phyloP scores from a whole-genome alignment of 495 filamentous ascomycete species.

The Penicillium antarcticum region DNA sequence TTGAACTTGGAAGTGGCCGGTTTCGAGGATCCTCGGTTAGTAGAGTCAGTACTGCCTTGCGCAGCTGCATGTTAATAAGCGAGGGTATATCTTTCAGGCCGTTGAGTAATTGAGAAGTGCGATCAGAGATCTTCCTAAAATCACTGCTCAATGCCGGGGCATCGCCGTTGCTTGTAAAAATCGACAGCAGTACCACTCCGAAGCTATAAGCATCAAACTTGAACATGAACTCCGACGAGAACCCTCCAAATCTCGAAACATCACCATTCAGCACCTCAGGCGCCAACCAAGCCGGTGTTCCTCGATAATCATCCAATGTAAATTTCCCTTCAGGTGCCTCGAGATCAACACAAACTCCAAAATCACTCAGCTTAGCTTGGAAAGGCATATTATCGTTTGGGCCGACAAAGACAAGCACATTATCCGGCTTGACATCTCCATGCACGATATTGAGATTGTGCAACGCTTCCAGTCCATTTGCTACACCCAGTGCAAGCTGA shows the following conservation, averaged over 20 bases:
- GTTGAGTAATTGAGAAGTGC: constrained; percentile 2
- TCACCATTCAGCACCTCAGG: constrained; percentile 13
- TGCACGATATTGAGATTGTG: constrained; percentile 71
- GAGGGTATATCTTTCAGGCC: constrained; percentile 5
- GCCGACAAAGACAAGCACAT: constrained; percentile 31
- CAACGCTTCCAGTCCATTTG: constrained; percentile 67
- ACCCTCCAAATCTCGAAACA: constrained; percentile 5
- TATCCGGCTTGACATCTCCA: constrained; percentile 38
- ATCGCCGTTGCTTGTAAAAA: constrained; percentile 12
- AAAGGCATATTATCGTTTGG: constrained; percentile 17
- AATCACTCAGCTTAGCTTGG: constrained; percentile 27
- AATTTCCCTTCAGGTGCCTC: constrained; percentile 11
- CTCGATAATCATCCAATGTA: constrained; percentile 13
- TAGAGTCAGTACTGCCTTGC: constrained; percentile 6
- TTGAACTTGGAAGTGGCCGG: constrained; percentile 10
- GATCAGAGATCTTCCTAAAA: neutral
- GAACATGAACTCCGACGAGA: constrained; percentile 14
- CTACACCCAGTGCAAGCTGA: constrained; percentile 38
- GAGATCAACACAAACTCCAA: constrained; percentile 23
- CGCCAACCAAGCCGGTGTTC: constrained; percentile 22
- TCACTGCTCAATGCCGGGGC: neutral
- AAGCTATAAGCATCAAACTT: constrained; percentile 19
- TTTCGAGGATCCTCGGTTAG: constrained; percentile 14
- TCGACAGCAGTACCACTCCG: constrained; percentile 12
- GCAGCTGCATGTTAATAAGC: constrained; percentile 3